Base-by-base conservation (phyloP, 2,329 filamentous ascomycete species). In the Hypoxylon sp. region DNA sequence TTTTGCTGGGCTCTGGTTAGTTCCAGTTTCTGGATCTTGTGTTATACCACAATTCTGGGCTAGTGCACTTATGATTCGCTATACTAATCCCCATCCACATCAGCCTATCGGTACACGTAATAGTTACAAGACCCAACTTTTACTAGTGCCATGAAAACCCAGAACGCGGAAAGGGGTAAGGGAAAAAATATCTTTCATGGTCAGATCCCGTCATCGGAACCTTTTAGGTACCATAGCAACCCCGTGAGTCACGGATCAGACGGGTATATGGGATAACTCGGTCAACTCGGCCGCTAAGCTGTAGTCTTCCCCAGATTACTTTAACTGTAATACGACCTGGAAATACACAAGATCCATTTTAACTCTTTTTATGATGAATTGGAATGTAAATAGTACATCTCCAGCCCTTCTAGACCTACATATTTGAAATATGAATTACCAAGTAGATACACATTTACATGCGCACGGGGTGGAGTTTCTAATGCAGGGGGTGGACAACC, bases 191-290 rank as follows among this genome's bases (percentile, higher is more conserved):
- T 50, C 58, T 45, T 36, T 36, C 45, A 41, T 34, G 25, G 21
- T 63, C 41, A 63, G 55, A 68, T 65, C 65, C 68, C 68, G 68
- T 68, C 65, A 70, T 70, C 65, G 65, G 68, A 68, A 30, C 28
- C 51, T 43, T 61, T 50, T 23, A n/a, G n/a, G n/a, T 5, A 51
- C 50, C 55, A 53, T 28, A 28, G 41, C 46, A 23, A 13, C 43
- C n/a, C 49, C 58, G 45, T 67, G 67, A 70, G 57, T 70, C 60
- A 69, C 63, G 60, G 49, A 50, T 14, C 23, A 36, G n/a, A 43
- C 48, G 48, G 21, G 21, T 14, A 14, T 45, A 60, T 60, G 34
- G 34, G 21, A 55, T 60, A 28, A 53, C 9, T 17, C 14, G 17
- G n/a, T 11, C 34, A 58, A 63, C 36, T 50, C 25, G 49, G 59